Evolutionary conservation across 1,139 yeast genomes (phyloP).

Genomic region (Blastobotrys ciferrii): DNA sequence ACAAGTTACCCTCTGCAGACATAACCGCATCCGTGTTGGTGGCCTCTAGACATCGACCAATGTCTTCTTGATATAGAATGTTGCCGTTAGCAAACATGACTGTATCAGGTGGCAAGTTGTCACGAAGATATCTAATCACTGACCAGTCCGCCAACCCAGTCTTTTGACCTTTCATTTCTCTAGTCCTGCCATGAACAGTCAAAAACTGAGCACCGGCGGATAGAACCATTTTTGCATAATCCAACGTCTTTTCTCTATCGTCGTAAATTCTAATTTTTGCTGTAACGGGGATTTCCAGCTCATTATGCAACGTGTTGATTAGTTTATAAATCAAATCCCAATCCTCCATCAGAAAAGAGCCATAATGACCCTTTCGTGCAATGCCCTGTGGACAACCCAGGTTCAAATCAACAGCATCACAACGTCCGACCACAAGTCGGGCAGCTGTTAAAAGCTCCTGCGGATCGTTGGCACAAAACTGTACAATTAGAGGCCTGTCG

Average conservation of each 20-base stretch:
- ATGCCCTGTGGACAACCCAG: conserved; percentile 98
- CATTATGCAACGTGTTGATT: conserved; percentile 68
- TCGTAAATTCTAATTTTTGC: conserved; percentile 93
- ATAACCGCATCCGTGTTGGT: conserved; percentile 86
- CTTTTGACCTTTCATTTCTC: conserved; percentile 96
- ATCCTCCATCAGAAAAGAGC: conserved; percentile 95
- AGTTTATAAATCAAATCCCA: conserved; percentile 80
- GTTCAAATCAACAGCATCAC: conserved; percentile 79
- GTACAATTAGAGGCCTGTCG: conserved; percentile 83
- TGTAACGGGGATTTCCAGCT: conserved; percentile 83
- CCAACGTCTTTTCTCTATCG: conserved; percentile 77
- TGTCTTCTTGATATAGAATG: conserved; percentile 78
- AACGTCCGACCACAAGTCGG: conserved; percentile 13
- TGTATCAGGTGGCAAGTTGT: conserved; percentile 75
- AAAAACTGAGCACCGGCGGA: conserved; percentile 94
- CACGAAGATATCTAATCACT: conserved; percentile 67
- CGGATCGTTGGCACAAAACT: conserved; percentile 95
- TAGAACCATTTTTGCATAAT: conserved; percentile 87
- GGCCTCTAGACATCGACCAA: conserved; percentile 59
- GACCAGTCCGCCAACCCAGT: conserved; percentile 97
- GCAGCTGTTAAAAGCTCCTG: conserved; percentile 47
- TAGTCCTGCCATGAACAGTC: conserved; percentile 91
- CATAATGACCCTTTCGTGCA: conserved; percentile 91
- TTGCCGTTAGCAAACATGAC: conserved; percentile 95
- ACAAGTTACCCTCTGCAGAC: conserved; percentile 95